Base-by-base conservation (phyloP, 352 stramenopile species). In the Bremia lactucae region DNA sequence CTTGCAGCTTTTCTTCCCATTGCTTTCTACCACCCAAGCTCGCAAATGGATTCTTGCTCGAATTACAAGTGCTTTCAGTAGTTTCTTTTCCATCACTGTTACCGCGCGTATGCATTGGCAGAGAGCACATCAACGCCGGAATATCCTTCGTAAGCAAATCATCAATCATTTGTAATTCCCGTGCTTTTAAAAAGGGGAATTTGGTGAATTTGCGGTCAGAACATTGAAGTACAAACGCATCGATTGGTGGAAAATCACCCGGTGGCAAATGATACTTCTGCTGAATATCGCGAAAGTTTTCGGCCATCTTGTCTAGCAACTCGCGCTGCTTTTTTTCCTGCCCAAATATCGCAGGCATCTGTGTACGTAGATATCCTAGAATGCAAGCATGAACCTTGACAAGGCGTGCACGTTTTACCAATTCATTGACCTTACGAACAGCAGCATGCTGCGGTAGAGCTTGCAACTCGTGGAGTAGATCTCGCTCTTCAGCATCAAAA, bases 331-430 rank as follows among this genome's bases (percentile, higher is more conserved):
- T 97, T 67, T 97, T 97, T 28, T 97, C 92, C 57, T 98, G 97
- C 19, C 95, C 92, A 52, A 98, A 91, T 40, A 99, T 78, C 28
- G 83, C 65, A 4, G 96, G 96, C 95, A 99, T 98, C 65, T 98
- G 86, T 48, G 89, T 72, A 21, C 83, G 72, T 26, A 99, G 61
- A 55, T 98, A 95, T 46, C 96, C 87, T 48, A 99, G 94, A 42
- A 99, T 87, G 58, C 97, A 98, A 4, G 94, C 92, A 51, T 99
- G 96, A 22, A 98, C 89, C 53, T 97, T 97, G 24, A 92, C 84
- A 8, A 98, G 85, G 20, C 90, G 68, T 33, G 88, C 87, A 18
- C 93, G 82, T 55, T 98, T 98, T 11, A 98, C 94, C 11, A 99
- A 72, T 47, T 98, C 88, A 61, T 82, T 96, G 39, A 92, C 83